phyloP scores from a whole-genome alignment of 148 eudicot species.

The Spergularia marina region DNA sequence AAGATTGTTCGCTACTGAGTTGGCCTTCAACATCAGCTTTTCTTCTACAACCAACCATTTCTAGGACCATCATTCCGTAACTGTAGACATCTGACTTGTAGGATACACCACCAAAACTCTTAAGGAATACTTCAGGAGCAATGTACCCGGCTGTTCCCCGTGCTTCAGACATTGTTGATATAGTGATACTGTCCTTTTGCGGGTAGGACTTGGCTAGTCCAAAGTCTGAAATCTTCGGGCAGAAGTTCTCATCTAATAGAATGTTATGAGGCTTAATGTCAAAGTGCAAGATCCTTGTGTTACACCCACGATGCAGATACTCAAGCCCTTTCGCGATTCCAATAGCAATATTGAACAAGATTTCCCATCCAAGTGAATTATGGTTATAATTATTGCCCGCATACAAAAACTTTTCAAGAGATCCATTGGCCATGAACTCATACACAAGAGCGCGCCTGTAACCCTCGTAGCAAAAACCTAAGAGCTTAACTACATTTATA shows the following conservation, averaged over 20 bases:
- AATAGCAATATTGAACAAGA: slow-evolving; percentile 23
- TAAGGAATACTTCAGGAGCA: slow-evolving; percentile 31
- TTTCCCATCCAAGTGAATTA: slow-evolving; percentile 17
- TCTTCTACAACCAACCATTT: slow-evolving; percentile 31
- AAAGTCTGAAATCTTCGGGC: slow-evolving; percentile 42
- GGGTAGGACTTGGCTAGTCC: slow-evolving; percentile 38
- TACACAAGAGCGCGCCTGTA: slow-evolving; percentile 60
- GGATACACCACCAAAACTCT: slow-evolving; percentile 30
- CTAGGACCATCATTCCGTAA: slow-evolving; percentile 28
- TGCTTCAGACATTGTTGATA: slow-evolving; percentile 26
- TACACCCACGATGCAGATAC: slow-evolving; percentile 44
- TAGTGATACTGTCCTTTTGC: slow-evolving; percentile 26
- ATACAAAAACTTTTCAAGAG: slow-evolving; percentile 27
- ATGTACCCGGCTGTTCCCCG: slow-evolving; percentile 40
- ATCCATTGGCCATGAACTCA: slow-evolving; percentile 70
- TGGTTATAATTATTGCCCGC: not conserved
- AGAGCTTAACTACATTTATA: slow-evolving; percentile 52
- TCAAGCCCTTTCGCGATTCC: slow-evolving; percentile 43
- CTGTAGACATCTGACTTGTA: slow-evolving; percentile 34
- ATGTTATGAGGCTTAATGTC: slow-evolving; percentile 47
- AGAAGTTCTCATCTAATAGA: slow-evolving; percentile 29
- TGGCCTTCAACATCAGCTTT: not conserved
- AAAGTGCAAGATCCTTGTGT: slow-evolving; percentile 38
- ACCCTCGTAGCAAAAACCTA: slow-evolving; percentile 58
- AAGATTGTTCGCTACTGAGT: slow-evolving; percentile 14